Percentiles rank a stretch among this genome's conserved stretches.
Evolutionary conservation across 1,139 yeast genomes (phyloP).

Genomic region (Tardiomyces blankii): DNA sequence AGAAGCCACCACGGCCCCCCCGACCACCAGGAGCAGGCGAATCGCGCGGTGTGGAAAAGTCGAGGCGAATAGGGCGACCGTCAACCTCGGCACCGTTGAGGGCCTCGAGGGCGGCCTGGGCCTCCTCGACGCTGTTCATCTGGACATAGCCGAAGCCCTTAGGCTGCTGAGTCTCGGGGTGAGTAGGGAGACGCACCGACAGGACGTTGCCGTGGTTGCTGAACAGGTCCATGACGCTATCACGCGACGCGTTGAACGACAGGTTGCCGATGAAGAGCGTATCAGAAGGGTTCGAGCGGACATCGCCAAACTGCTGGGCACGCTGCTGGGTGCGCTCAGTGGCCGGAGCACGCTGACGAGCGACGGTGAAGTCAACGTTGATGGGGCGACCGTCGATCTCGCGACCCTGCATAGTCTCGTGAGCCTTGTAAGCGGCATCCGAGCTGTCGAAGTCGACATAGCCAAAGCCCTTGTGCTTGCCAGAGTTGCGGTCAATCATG

Average conservation of each 20-base stretch:
- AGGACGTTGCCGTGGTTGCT: conserved; percentile 70
- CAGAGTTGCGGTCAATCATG: conserved; percentile 83
- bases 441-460: conserved; percentile 85
- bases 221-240: conserved; percentile 59
- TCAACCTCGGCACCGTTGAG: conserved; percentile 81
- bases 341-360: conserved; percentile 54
- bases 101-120: conserved; percentile 78
- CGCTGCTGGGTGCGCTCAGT: conserved; percentile 46
- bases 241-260: conserved; percentile 81
- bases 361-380: conserved; percentile 83
- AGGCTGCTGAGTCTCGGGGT: conserved; percentile 97
- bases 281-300: conserved; percentile 84
- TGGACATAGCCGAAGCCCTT: conserved; percentile 99
- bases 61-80: conserved; percentile 92
- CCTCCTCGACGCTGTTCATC: conserved; percentile 76
- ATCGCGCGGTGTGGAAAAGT: conserved; percentile 86
- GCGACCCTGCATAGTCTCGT: conserved; percentile 74
- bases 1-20: conserved; percentile 36
- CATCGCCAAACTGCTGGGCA: conserved; percentile 83
- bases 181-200: conserved; percentile 91
- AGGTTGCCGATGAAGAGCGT: conserved; percentile 93
- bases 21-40: conserved; percentile 28
- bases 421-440: conserved; percentile 79
- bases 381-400: conserved; percentile 97
- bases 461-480: conserved; percentile 96